phyloP scores from a whole-genome alignment of 495 filamentous ascomycete species.

The Cryomyces minteri region DNA sequence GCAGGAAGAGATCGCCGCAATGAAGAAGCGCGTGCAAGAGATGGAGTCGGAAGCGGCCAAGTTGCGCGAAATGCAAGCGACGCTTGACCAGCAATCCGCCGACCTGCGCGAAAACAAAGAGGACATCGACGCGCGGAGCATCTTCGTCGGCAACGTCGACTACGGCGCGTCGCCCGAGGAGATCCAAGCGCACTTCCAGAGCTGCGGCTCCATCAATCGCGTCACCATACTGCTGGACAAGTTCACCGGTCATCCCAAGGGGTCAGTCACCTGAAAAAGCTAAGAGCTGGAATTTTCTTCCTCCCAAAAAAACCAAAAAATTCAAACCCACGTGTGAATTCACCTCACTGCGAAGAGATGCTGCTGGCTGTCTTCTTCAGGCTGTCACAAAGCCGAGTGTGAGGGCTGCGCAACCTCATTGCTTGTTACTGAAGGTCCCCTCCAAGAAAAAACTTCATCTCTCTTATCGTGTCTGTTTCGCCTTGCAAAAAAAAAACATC shows the following conservation, averaged over 20 bases:
- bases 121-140: constrained; percentile 84
- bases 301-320: constrained; percentile 2
- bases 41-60: constrained; percentile 98
- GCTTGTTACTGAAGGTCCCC: too few species aligned
- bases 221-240: constrained; percentile 97
- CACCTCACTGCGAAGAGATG: not conserved
- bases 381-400: not conserved
- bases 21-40: constrained; percentile 95
- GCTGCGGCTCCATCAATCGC: constrained; percentile 91
- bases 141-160: constrained; percentile 98
- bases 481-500: not conserved
- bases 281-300: constrained; percentile 14
- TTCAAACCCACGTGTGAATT: not conserved
- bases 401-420: too few species aligned
- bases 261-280: constrained; percentile 37
- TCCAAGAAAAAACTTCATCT: too few species aligned
- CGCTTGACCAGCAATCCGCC: constrained; percentile 65
- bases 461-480: not conserved
- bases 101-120: constrained; percentile 84
- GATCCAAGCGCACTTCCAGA: constrained; percentile 98
- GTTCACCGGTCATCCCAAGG: constrained; percentile 95
- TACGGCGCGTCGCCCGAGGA: constrained; percentile 96
- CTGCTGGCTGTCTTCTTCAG: not conserved
- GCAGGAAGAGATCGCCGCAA: constrained; percentile 88
- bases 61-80: constrained; percentile 89